Base-by-base conservation (phyloP, 140 eudicot species). In the Stevia rebaudiana region DNA sequence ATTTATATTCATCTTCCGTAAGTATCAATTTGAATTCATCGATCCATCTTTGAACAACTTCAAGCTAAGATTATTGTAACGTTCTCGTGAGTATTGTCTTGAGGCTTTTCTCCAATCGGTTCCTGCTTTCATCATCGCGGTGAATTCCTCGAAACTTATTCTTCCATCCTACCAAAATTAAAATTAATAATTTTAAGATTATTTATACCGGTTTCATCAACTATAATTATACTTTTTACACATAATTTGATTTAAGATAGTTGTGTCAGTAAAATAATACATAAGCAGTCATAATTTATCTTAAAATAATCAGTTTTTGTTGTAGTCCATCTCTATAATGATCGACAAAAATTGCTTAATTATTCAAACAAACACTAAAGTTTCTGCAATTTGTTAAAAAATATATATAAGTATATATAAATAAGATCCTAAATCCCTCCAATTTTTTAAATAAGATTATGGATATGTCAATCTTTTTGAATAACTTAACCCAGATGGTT, bases 91-190 rank as follows among this genome's bases (percentile, higher is more conserved):
- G 61, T 87, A 87, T 21, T 87, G 95, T 65, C 95, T 82, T 6
- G 95, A 87, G 22, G 94, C 95, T 74, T 87, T 87, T 63, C 95
- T 84, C 95, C 95, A 87, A 75, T 87, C 95, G 4, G 95, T 87
- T 43, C 95, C 95, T 8, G 95, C 81, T 70, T 87, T 87, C 95
- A 87, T 87, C 95, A 87, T 87, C 1, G 86, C 77, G 0, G 89
- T 82, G 72, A 87, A 87, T 65, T 87, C 95, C 21, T 87, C 95
- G 19, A 71, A 87, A 76, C 94, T 87, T 62, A 87, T 87, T 25
- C 69, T 69, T 25, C 95, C 95, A 70, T 87, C 95, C 95, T 87
- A 71, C 75, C 21, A 60, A n/a, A 36, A 15, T 13, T 7, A 50
- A 50, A 13, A 60, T n/a, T n/a, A n/a, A n/a, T 0, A 52, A 3